These are phyloP conservation scores for Mycena belliarum DNA, from an alignment of 768 basidiomycete species.

Conservation along the genomic window DNA sequence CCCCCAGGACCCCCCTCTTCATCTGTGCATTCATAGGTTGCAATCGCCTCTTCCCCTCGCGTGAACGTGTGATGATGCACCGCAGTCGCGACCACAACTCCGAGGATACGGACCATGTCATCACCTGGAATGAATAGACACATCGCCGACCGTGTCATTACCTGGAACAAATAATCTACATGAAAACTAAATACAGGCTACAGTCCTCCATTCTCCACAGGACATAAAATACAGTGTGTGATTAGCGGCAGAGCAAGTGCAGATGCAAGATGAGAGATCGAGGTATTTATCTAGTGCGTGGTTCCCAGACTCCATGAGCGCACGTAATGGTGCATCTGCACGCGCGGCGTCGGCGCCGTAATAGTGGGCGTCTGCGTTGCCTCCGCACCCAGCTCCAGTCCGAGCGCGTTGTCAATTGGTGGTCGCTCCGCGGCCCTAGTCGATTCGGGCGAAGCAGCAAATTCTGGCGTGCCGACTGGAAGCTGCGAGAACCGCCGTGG, in stretches of 20 bases:
- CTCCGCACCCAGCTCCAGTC: slow-evolving; percentile 15
- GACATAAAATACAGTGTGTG: slow-evolving; percentile 15
- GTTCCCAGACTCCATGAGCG: slow-evolving; percentile 6
- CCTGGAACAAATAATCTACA: slow-evolving; percentile 62
- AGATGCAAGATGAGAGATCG: background rate
- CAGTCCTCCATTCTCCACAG: slow-evolving; percentile 11
- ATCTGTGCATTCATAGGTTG: slow-evolving; percentile 77
- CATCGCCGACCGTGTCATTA: slow-evolving; percentile 62
- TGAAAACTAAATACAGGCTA: background rate
- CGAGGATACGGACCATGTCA: slow-evolving; percentile 53
- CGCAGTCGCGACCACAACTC: slow-evolving; percentile 71
- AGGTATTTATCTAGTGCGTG: background rate
- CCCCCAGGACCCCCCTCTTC: slow-evolving; percentile 71
- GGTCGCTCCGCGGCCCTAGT: background rate
- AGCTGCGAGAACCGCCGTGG: slow-evolving; percentile 14
- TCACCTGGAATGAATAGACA: slow-evolving; percentile 85
- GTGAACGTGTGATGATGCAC: slow-evolving; percentile 68
- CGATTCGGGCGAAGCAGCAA: background rate
- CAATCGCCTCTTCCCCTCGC: slow-evolving; percentile 69
- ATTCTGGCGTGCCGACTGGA: slow-evolving; percentile 1
- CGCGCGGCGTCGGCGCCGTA: slow-evolving; percentile 20
- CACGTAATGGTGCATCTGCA: slow-evolving; percentile 8
- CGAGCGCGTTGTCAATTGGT: slow-evolving; percentile 17
- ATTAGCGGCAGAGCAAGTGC: background rate
- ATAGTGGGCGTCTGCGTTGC: slow-evolving; percentile 3